Evolutionary conservation across 2,329 filamentous ascomycete genomes (phyloP), one percentile per base, ranked within the genome.

Genomic region (Cryphonectria nitschkei): DNA sequence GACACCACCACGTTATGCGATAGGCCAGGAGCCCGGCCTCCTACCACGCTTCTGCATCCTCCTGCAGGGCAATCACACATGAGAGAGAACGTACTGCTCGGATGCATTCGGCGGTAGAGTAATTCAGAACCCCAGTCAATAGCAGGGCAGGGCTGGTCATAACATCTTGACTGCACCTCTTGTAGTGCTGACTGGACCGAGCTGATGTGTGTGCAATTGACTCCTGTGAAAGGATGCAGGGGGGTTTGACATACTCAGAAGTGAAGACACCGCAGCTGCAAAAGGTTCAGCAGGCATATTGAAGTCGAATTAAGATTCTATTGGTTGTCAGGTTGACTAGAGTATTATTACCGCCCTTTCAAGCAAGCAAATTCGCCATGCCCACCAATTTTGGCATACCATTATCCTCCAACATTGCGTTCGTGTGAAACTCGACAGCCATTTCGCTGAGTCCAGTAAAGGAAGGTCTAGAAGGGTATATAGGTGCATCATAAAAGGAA

Each of bases 381-480:
- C 70, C 69, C 66, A 63, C 61, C 70, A 72, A 56, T 72, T 73
- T 68, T 39, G 46, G 61, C 52, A 37, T 43, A 56, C 64, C 67
- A 73, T 73, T 65, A 67, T 63, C 65, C 72, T 62, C 46, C 67
- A 41, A 72, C 52, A 73, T 72, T 67, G 67, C 65, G 64, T 26
- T 67, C 58, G 37, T 70, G 65, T 64, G 19, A 70, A 52, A 73
- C 64, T 67, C 71, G 69, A 73, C 69, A 72, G 65, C 67, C 64
- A 63, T 43, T 64, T 56, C 29, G 37, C 68, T 67, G 66, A 54
- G 52, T 68, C 63, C 65, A 67, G 68, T 73, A 39, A 72, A 73
- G 67, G 72, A 73, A 72, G 65, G 72, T 73, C 67, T 72, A 68
- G 68, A 73, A 73, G 67, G 72, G 72, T 72, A 73, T 72, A 72